Base-by-base conservation (phyloP, 129 eudicot species). In the Ambrosia artemisiifolia region DNA sequence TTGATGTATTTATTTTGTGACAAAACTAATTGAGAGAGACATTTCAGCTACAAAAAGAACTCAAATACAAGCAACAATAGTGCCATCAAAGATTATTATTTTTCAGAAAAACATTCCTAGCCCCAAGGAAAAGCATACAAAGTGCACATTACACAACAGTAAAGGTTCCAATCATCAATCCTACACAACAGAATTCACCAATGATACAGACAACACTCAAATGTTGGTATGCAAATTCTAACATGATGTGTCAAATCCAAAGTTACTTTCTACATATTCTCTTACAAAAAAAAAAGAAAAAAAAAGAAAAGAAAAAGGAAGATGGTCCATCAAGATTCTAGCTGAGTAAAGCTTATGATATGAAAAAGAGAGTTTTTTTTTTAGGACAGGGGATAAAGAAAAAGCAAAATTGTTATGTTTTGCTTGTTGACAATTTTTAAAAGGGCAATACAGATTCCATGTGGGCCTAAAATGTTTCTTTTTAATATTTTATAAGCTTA, bases 231-330 rank as follows among this genome's bases (percentile, higher is more conserved):
- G 14, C 5, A 42, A 70, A 7, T 40, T 63, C 54, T 78, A 36
- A 78, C 77, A 71, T 78, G 82, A 71, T 64, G 57, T 57, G 82
- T 78, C 77, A 78, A 78, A 78, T 78, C 82, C 82, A 63, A 78
- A 63, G 50, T 56, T 72, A 54, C 82, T 78, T 78, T 78, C 77
- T 78, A 78, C 77, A 63, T 62, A 36, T 78, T 57, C 51, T 78
- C 66, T 70, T 40, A 70, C 53, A 59, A 63, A 46, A 64, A 36
- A 38, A 62, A 2, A 20, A 19, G 9, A 55, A 9, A 20, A 9
- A 33, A 32, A 30, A 30, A 11, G 7, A 56, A 3, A 55, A 56
- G 12, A 33, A 60, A 60, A 60, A 32, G 12, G 65, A 60, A 69
- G 38, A 63, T 78, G 82, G 82, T 63, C 82, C 82, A 63, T 71